Evolutionary conservation across 2,329 filamentous ascomycete genomes (phyloP).

Genomic region (Botryotinia convoluta): DNA sequence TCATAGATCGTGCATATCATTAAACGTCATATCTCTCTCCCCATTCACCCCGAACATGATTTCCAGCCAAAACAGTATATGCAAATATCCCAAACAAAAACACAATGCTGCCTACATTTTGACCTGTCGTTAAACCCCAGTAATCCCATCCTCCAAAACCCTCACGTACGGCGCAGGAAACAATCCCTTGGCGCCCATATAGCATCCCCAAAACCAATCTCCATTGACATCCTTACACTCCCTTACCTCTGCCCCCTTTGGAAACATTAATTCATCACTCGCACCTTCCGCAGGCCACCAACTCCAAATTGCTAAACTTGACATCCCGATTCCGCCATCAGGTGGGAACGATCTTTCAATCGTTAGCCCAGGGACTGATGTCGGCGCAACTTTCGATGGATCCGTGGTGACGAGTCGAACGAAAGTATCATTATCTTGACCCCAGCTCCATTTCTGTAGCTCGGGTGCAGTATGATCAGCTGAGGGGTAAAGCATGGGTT

Average conservation of each 20-base stretch:
- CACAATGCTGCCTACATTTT: not conserved
- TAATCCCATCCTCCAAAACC: slow-evolving; percentile 40
- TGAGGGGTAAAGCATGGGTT: slow-evolving; percentile 35
- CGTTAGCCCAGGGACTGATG: slow-evolving; percentile 26
- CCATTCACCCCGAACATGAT: not conserved
- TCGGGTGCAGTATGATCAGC: slow-evolving; percentile 35
- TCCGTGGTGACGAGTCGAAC: slow-evolving; percentile 52
- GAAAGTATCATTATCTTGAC: slow-evolving; percentile 39
- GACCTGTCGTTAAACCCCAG: not conserved
- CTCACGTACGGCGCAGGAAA: slow-evolving; percentile 78
- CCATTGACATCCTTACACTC: slow-evolving; percentile 87
- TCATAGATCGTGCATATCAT: not conserved
- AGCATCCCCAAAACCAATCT: slow-evolving; percentile 86
- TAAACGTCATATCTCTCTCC: not conserved
- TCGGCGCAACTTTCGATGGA: slow-evolving; percentile 45
- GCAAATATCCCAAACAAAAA: not conserved
- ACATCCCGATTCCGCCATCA: slow-evolving; percentile 68
- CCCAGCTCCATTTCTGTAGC: slow-evolving; percentile 54
- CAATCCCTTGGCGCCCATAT: slow-evolving; percentile 74
- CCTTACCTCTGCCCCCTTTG: slow-evolving; percentile 74
- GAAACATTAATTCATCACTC: slow-evolving; percentile 78
- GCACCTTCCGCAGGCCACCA: slow-evolving; percentile 67
- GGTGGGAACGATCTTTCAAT: slow-evolving; percentile 58
- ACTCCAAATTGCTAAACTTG: slow-evolving; percentile 66
- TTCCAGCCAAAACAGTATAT: not conserved